Evolutionary conservation across 345 rosid genomes (phyloP), one percentile per base, ranked within the genome.

Genomic region (Hibiscus tridactylites): DNA sequence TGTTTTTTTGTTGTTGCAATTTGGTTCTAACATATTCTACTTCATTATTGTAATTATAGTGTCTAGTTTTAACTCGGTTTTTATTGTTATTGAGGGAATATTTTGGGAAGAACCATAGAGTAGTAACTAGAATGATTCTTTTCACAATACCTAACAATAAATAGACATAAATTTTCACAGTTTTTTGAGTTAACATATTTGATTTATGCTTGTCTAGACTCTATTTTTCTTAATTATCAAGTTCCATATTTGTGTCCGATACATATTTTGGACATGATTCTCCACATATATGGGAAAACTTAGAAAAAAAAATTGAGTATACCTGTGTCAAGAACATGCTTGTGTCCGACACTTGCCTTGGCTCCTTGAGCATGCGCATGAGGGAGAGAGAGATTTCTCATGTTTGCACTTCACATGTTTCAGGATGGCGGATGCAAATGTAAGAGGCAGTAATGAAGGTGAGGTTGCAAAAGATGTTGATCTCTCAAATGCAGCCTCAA

Each of bases 341-440:
- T 49, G 53, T 49, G 3, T 49, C n/a, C 53, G 21, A 52, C 24
- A 17, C 26, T 19, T 54, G 59, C 26, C 19, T 13, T 21, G 24
- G 1, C 24, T 21, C 24, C 24, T 21, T 61, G 44, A 61, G 65
- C 66, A 61, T 33, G 26, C 47, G 19, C 26, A 9, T 3, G 66
- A 33, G 9, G 26, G 9, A 53, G 58, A 57, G 17, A 21, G 57
- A 39, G 42, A 46, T 26, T 13, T 29, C 71, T 52, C n/a, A 68
- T 50, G 16, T 29, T 29, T 68, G 44, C 59, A 13, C 61, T 61
- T 72, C 37, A 29, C 60, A 35, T 79, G 62, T 75, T 81, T 71
- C 85, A 89, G 91, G 64, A 59, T 61, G 19, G 69, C 7, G 64
- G 80, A 67, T 68, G 29, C 71, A 65, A 73, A 65, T 65, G 77